These are phyloP conservation scores for Mayamaea pseudoterrestris DNA, from an alignment of 108 stramenopile genomes.

Conservation along the genomic window DNA sequence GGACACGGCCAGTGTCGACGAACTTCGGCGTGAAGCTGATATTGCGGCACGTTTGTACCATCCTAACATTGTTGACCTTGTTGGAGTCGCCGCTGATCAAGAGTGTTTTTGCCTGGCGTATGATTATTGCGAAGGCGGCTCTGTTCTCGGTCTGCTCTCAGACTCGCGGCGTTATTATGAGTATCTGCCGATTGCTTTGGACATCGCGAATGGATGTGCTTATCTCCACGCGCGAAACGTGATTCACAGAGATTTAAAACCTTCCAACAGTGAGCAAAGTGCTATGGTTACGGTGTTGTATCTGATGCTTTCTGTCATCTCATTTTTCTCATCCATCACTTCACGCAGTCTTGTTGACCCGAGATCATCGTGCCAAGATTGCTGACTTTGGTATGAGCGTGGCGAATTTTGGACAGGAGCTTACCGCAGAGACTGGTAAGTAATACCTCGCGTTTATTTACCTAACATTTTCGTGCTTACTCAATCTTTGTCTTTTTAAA, in stretches of 20 bases:
- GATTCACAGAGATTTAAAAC: constrained; percentile 22
- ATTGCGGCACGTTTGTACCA: constrained; percentile 24
- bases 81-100: constrained; percentile 4
- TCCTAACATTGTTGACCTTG: constrained; percentile 27
- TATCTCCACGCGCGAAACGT: constrained; percentile 28
- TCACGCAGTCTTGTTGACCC: constrained; percentile 27
- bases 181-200: constrained; percentile 19
- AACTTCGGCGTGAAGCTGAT: constrained; percentile 19
- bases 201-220: constrained; percentile 29
- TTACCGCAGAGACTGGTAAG: constrained; percentile 61
- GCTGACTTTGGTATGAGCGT: constrained; percentile 46
- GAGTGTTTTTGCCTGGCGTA: constrained; percentile 24
- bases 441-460: too few species aligned
- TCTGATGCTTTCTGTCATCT: constrained; percentile 40
- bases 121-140: constrained; percentile 29
- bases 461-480: too few species aligned
- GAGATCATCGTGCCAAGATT: constrained; percentile 38
- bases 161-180: constrained; percentile 21
- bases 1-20: constrained; percentile 12
- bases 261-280: constrained; percentile 33
- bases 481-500: too few species aligned
- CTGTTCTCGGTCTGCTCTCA: constrained; percentile 16
- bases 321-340: too few species aligned
- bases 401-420: constrained; percentile 27
- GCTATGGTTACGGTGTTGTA: constrained; percentile 23